phyloP scores from a whole-genome alignment of 2,329 filamentous ascomycete species.

The Pezicula rhizophila region DNA sequence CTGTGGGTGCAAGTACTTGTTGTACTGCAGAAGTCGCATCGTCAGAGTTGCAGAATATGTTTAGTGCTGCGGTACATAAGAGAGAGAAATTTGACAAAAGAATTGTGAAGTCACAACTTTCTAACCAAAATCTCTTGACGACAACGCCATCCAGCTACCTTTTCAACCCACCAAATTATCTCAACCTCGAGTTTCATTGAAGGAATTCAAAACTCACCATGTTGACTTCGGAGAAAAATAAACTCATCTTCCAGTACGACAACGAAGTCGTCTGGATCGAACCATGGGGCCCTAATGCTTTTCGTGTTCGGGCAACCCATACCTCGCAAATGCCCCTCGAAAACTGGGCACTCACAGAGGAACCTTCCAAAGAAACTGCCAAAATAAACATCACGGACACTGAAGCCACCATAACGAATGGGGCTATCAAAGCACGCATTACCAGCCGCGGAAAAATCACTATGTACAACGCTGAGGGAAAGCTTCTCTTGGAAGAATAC shows the following conservation, averaged over 20 bases:
- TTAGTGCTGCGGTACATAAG: no score
- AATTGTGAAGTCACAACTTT: no score
- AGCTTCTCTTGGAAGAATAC: conserved; percentile 44
- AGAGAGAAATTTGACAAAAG: no score
- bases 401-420: conserved; percentile 36
- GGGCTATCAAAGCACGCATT: conserved; percentile 40
- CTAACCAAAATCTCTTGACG: no score
- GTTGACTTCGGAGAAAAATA: conserved; percentile 18
- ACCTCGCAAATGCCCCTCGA: conserved; percentile 25
- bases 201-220: conserved; percentile 8
- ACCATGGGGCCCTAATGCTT: conserved; percentile 40
- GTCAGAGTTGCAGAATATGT: no score
- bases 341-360: conserved; percentile 33
- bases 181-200: background rate
- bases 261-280: conserved; percentile 43
- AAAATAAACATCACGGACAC: conserved; percentile 2
- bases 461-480: conserved; percentile 36
- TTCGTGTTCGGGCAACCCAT: conserved; percentile 42
- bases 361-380: background rate
- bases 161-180: background rate
- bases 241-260: conserved; percentile 30
- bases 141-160: no score
- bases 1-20: no score
- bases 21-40: no score
- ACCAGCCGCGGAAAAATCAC: conserved; percentile 41